Base-by-base conservation (phyloP, 345 rosid species). In the Eutrema yunnanense region DNA sequence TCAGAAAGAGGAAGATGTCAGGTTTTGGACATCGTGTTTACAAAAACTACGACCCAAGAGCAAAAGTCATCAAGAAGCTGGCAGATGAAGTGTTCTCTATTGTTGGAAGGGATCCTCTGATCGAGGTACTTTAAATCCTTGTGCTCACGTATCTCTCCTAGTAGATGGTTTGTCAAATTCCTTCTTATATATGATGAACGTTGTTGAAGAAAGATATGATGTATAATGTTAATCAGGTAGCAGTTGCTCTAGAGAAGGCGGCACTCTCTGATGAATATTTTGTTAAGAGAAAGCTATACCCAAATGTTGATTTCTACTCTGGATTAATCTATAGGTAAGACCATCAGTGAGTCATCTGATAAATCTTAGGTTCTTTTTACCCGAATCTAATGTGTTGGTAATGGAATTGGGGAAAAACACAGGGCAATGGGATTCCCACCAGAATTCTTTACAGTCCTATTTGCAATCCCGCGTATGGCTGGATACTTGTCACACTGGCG, bases 381-480 rank as follows among this genome's bases (percentile, higher is more conserved):
- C 13, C 55, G 51, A 56, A 65, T 56, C 59, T 54, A 38, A 5
- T 62, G 47, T 36, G 9, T 44, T 60, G 52, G 26, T 49, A 50
- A 40, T 27, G 59, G 51, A 60, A 71, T 6, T 61, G 51, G 46
- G 29, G 0, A 30, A 67, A 53, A 14, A 57, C 14, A 67, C 68
- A 92, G 99, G 84, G 96, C 99, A 64, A 92, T 92, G 96, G 99
- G 99, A 78, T 92, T 95, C 78, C 99, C 99, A 6, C 84, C 96
- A 4, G 99, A 92, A 76, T 95, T 87, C 84, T 95, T 95, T 81
- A 86, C 98, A 40, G 96, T 94, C n/a, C 71, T 94, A 55, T 90
- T 93, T 74, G 97, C 99, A 68, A 81, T 95, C 74, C 97, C 97
- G 62, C 87, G 97, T 33, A 95, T 95, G 97, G 99, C 96, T 80